Conservation (phyloP, 1,284 basidiomycete species). For the Phellinidium pouzarii region DNA sequence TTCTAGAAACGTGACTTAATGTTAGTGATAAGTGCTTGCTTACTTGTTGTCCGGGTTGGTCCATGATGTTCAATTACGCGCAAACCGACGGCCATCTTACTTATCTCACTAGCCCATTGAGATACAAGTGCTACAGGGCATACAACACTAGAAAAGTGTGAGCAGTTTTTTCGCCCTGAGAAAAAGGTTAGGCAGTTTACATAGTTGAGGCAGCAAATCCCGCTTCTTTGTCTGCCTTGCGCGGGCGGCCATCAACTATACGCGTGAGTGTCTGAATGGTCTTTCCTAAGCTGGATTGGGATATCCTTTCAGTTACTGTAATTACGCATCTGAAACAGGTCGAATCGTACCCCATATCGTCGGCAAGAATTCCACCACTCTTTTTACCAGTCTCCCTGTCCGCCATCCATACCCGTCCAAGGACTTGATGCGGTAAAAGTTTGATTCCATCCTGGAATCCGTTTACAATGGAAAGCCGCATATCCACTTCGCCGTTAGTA, state of each 20-base stretch:
- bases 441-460: slow-evolving; percentile 66
- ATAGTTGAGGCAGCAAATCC: slow-evolving; percentile 69
- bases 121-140: slow-evolving; percentile 81
- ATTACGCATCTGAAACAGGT: neutral
- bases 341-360: slow-evolving; percentile 75
- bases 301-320: neutral
- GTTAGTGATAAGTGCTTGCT: slow-evolving; percentile 18
- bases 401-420: slow-evolving; percentile 84
- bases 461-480: slow-evolving; percentile 59
- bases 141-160: slow-evolving; percentile 51
- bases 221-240: slow-evolving; percentile 60
- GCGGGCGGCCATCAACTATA: slow-evolving; percentile 71
- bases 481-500: slow-evolving; percentile 49
- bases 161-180: slow-evolving; percentile 6
- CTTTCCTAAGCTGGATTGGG: slow-evolving; percentile 64
- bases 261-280: slow-evolving; percentile 88
- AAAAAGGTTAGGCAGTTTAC: slow-evolving; percentile 38
- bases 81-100: slow-evolving; percentile 68
- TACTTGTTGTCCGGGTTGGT: slow-evolving; percentile 59
- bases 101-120: slow-evolving; percentile 88
- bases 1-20: neutral
- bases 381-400: slow-evolving; percentile 76
- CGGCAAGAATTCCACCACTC: slow-evolving; percentile 84
- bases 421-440: slow-evolving; percentile 82
- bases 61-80: slow-evolving; percentile 83